Evolutionary conservation across 441 rosid species (phyloP).

Genomic region (Brassica hybrid): DNA sequence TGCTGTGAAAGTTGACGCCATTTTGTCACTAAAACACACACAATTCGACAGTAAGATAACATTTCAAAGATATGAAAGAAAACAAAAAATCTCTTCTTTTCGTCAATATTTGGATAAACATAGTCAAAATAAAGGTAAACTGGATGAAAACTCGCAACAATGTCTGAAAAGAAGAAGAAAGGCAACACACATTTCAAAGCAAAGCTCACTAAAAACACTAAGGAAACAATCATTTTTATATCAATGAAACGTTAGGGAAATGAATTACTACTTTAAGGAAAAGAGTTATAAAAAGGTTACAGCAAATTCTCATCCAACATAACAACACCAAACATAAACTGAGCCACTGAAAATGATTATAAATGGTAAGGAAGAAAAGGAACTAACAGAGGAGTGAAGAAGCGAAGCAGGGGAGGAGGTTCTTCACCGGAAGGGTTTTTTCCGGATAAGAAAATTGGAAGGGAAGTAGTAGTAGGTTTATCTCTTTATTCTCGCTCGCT

Average conservation of each 20-base stretch:
- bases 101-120: not conserved
- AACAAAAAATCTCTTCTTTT: conserved; percentile 3
- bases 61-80: not conserved
- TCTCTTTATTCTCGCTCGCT: no score
- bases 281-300: not conserved
- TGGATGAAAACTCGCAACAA: not conserved
- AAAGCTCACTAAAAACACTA: not conserved
- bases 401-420: conserved; percentile 57
- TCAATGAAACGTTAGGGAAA: no score
- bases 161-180: not conserved
- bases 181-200: not conserved
- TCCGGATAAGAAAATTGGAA: no score
- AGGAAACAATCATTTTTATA: not conserved
- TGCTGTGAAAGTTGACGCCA: conserved; percentile 75
- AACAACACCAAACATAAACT: not conserved
- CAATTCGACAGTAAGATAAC: conserved; percentile 11
- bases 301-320: not conserved
- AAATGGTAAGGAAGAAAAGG: no score
- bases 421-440: no score
- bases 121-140: not conserved
- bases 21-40: conserved; percentile 36
- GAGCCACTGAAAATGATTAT: not conserved
- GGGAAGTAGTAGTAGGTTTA: no score
- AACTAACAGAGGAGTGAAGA: not conserved
- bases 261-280: no score